Evolutionary conservation across 164 flowering plant species (phyloP).

Genomic region (Warburgia ugandensis): DNA sequence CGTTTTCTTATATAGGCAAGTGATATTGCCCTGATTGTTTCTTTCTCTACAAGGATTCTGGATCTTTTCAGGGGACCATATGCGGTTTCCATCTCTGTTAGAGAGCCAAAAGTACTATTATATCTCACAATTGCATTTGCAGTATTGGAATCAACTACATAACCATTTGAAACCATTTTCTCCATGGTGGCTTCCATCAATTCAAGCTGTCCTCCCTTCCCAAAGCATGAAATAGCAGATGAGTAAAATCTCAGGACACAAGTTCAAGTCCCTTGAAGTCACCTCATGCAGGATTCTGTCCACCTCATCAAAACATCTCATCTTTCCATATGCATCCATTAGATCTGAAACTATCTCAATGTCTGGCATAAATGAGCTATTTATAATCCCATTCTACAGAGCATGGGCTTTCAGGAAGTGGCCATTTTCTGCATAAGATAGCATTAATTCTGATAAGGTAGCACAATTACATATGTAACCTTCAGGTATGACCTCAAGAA

Average conservation of each 20-base stretch:
- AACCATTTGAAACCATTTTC: constrained; percentile 55
- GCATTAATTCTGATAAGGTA: too few relatives aligned
- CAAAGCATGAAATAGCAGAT: constrained; percentile 59
- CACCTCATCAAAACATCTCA: constrained; percentile 40
- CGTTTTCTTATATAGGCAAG: constrained; percentile 51
- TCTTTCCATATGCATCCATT: constrained; percentile 43
- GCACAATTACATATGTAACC: too few relatives aligned
- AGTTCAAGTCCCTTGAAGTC: constrained; percentile 23
- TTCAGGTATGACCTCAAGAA: too few relatives aligned
- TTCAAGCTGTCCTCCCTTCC: constrained; percentile 53
- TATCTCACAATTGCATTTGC: constrained; percentile 59
- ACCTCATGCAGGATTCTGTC: constrained; percentile 35
- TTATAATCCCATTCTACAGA: constrained; percentile 54
- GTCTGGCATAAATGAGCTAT: constrained; percentile 48
- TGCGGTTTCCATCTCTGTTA: constrained; percentile 62
- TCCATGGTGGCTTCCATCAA: constrained; percentile 57
- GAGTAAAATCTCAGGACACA: constrained; percentile 37
- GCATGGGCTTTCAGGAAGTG: constrained; percentile 30
- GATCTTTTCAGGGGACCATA: constrained; percentile 60
- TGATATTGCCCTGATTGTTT: constrained; percentile 68
- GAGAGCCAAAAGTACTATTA: constrained; percentile 54
- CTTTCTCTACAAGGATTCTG: constrained; percentile 52
- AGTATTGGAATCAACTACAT: constrained; percentile 43
- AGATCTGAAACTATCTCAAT: constrained; percentile 35
- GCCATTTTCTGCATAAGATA: too few relatives aligned